Percentiles rank a stretch among this genome's conserved stretches.
Evolutionary conservation across 75 land plant species (phyloP).

Genomic region (Sequoia sempervirens): DNA sequence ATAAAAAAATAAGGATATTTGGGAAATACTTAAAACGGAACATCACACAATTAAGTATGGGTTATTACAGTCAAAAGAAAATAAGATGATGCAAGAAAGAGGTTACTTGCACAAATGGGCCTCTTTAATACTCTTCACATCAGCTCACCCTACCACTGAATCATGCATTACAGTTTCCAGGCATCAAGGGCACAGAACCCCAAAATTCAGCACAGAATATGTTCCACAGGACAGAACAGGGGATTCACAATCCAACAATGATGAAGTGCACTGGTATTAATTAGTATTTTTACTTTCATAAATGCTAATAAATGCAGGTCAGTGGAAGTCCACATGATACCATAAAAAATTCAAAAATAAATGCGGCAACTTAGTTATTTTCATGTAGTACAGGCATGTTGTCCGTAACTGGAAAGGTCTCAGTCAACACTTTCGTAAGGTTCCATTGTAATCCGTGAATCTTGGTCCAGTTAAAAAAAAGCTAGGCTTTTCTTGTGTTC

Average conservation of each 20-base stretch:
- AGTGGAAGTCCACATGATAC: neutral
- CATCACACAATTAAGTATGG: too few relatives aligned
- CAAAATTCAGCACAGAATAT: neutral
- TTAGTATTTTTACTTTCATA: neutral
- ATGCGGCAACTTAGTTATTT: neutral
- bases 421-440: neutral
- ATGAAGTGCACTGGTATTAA: neutral
- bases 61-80: neutral
- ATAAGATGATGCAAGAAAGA: neutral
- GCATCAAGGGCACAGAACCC: neutral
- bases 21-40: too few relatives aligned
- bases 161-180: neutral
- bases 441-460: neutral
- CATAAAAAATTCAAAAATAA: neutral
- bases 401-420: neutral
- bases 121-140: neutral
- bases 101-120: neutral
- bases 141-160: neutral
- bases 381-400: neutral
- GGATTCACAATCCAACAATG: neutral
- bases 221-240: neutral
- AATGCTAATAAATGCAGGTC: neutral
- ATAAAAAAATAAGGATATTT: too few relatives aligned
- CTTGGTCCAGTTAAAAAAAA: neutral
- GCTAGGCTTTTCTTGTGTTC: neutral